Percentiles rank a stretch among this genome's conserved stretches.
These are phyloP conservation scores for Babesia caballi DNA, from an alignment of 169 alveolate genomes.

Conservation along the genomic window DNA sequence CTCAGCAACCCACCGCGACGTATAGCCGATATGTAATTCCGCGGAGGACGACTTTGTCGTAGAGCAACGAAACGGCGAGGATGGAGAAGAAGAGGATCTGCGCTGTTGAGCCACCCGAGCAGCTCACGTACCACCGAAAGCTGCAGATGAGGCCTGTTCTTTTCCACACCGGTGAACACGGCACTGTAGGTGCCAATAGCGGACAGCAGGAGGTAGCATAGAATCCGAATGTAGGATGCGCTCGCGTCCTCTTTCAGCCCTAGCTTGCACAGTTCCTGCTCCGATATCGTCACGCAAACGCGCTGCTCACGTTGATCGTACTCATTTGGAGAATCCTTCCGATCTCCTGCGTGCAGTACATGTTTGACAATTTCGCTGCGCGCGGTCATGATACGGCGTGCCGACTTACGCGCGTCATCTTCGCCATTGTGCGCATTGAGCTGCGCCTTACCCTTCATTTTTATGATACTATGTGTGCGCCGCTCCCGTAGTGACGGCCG, in stretches of 20 bases:
- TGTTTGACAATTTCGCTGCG: conserved; percentile 3
- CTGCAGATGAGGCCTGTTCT: conserved; percentile 7
- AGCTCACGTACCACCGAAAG: conserved; percentile 40
- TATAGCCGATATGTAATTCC: conserved; percentile 11
- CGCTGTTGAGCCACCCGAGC: background rate
- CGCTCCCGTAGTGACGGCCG: background rate
- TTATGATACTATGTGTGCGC: too few species aligned
- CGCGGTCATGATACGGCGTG: background rate
- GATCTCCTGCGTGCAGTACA: conserved; percentile 38
- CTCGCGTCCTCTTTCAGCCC: conserved; percentile 37
- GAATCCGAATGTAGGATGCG: conserved; percentile 22
- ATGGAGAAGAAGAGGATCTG: conserved; percentile 31
- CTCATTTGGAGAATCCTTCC: conserved; percentile 11
- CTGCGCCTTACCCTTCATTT: background rate
- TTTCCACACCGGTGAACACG: conserved; percentile 34
- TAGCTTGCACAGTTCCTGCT: conserved; percentile 36
- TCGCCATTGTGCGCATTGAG: background rate
- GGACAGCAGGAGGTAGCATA: conserved; percentile 15
- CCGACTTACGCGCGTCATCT: conserved; percentile 1
- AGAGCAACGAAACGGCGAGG: conserved; percentile 7
- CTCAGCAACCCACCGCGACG: conserved; percentile 1
- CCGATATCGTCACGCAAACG: too few species aligned
- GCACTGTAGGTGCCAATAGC: conserved; percentile 52
- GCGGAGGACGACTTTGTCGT: conserved; percentile 33
- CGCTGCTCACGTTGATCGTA: background rate